Base-by-base conservation (phyloP, 768 basidiomycete species). In the Russula dissimulans region DNA sequence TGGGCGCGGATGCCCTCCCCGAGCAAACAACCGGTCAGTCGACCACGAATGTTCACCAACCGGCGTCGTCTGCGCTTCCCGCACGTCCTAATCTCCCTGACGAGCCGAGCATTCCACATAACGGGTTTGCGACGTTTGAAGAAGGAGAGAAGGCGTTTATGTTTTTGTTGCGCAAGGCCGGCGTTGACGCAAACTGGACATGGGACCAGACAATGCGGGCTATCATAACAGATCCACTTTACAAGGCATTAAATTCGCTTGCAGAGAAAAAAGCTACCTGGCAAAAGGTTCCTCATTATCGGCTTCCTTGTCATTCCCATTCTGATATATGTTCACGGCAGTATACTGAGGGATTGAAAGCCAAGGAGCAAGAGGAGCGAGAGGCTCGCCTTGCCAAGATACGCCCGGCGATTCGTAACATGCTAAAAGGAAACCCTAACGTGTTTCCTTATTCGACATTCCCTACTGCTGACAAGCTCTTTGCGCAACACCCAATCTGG, bases 191-290 rank as follows among this genome's bases (percentile, higher is more conserved):
- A 47, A 86, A 81, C 64, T 97, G 91, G 90, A 92, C 92, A 39
- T 99, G 97, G 97, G 97, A 99, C 72, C 86, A 91, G 75, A 93
- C 94, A 54, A 97, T 98, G 91, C 83, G 95, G 70, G 89, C 91
- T 67, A 93, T 97, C 73, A 95, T 99, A 73, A 97, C 93, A 67
- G 95, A 98, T 77, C 95, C 97, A 46, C 74, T 97, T 65, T 99
- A 97, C 76, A 95, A 92, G 76, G 88, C 93, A 46, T 78, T 99
- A 61, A 89, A 89, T 70, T 92, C 89, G 47, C 79, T 97, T 50
- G 92, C 92, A 15, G 94, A 99, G 75, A 95, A 94, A 76, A 98
- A 97, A 75, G 77, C 85, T 56, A 84, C 87, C 57, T 99, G 91
- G 83, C 91, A 95, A 73, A 93, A 94, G 81, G 94, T 92, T 56